Conservation (phyloP, 495 filamentous ascomycete genomes). For the Tuber brumale region DNA sequence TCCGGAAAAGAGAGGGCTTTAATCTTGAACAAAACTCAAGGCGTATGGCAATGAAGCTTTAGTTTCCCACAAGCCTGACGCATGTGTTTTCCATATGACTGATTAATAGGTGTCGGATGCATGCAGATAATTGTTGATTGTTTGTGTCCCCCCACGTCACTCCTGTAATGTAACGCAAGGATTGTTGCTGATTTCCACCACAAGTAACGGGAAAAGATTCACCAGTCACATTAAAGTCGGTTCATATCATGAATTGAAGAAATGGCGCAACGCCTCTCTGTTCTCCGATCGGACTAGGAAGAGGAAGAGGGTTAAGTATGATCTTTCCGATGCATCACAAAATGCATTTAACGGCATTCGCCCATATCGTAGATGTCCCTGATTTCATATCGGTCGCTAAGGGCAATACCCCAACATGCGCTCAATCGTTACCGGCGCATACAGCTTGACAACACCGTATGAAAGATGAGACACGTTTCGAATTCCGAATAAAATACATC, state of each 20-base stretch:
- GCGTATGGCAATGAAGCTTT: neutral
- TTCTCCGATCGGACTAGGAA: neutral
- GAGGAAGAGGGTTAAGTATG: neutral
- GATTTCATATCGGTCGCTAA: neutral
- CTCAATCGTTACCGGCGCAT: neutral
- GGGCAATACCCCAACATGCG: neutral
- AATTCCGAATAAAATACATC: neutral
- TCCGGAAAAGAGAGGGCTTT: neutral
- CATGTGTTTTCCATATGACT: neutral
- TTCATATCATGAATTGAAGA: neutral
- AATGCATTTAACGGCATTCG: neutral
- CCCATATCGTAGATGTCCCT: neutral
- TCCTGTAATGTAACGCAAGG: constrained; percentile 2
- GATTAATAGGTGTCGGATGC: neutral
- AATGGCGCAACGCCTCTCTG: neutral
- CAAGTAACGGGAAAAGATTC: constrained; percentile 4
- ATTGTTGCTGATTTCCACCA: neutral
- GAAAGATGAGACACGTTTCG: constrained; percentile 1
- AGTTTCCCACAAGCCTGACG: neutral
- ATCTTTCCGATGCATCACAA: neutral
- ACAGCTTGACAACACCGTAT: neutral
- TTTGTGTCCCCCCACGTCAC: constrained; percentile 4
- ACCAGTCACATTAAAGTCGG: neutral
- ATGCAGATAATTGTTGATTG: neutral
- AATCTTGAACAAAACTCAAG: neutral